phyloP scores from a whole-genome alignment of 768 basidiomycete species.

The Kwoniella europaea region DNA sequence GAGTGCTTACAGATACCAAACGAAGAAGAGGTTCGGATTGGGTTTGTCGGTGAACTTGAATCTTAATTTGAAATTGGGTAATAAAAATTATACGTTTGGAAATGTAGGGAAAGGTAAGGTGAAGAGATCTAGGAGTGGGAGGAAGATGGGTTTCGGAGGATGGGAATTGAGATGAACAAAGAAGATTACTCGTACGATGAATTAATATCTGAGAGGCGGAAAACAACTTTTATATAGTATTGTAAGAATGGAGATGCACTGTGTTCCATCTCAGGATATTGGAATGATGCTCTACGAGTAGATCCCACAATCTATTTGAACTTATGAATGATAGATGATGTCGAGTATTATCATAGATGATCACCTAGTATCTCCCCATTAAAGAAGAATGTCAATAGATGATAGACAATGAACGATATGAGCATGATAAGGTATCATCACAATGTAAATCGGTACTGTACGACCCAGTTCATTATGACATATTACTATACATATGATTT shows the following conservation, averaged over 20 bases:
- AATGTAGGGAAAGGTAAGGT: background rate
- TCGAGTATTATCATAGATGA: too few species aligned
- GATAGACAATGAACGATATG: too few species aligned
- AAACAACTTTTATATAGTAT: background rate
- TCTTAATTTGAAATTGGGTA: conserved; percentile 9
- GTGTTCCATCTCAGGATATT: too few species aligned
- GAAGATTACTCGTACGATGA: too few species aligned
- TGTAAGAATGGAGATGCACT: too few species aligned
- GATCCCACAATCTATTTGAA: background rate
- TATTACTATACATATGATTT: too few species aligned
- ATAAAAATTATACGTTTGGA: background rate
- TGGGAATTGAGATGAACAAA: conserved; percentile 28
- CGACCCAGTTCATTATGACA: too few species aligned
- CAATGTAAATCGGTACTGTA: too few species aligned
- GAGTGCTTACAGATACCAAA: background rate
- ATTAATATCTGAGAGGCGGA: background rate
- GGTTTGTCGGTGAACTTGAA: conserved; percentile 1
- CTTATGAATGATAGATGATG: background rate
- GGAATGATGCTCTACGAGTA: background rate
- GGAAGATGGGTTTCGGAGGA: conserved; percentile 31
- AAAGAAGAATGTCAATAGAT: too few species aligned
- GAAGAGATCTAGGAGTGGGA: conserved; percentile 5
- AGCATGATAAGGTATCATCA: too few species aligned
- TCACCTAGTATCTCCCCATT: background rate
- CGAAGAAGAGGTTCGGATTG: background rate